These are phyloP conservation scores for Chaetomiaceae sp. DNA, from an alignment of 2,329 filamentous ascomycete species.

Conservation along the genomic window DNA sequence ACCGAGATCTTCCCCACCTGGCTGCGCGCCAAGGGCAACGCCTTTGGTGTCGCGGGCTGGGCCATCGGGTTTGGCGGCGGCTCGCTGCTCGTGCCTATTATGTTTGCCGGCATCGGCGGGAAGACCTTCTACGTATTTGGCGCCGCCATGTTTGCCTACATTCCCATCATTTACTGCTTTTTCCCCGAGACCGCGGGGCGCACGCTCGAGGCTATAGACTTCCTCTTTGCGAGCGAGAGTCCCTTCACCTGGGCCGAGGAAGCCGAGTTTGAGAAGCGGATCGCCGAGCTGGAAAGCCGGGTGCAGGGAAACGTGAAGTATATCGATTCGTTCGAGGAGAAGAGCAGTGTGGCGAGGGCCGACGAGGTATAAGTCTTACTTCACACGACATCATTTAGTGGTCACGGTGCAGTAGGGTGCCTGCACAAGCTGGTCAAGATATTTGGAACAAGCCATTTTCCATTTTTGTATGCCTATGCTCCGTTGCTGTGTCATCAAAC, in stretches of 20 bases:
- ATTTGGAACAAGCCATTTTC: no score
- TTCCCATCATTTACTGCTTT: slow-evolving; percentile 65
- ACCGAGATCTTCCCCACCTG: slow-evolving; percentile 69
- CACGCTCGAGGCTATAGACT: slow-evolving; percentile 68
- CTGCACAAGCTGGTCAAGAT: no score
- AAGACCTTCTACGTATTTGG: slow-evolving; percentile 72
- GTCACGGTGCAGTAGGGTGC: no score
- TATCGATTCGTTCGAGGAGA: no score
- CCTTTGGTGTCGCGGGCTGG: slow-evolving; percentile 72
- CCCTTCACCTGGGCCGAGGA: neutral
- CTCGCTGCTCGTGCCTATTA: slow-evolving; percentile 48
- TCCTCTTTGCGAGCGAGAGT: neutral
- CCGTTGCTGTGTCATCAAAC: no score
- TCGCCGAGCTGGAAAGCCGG: no score
- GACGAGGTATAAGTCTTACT: no score
- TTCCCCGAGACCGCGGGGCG: slow-evolving; percentile 71
- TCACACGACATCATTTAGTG: no score
- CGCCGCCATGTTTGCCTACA: slow-evolving; percentile 57
- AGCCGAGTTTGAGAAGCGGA: neutral
- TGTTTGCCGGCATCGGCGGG: slow-evolving; percentile 58
- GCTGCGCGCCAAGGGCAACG: slow-evolving; percentile 66
- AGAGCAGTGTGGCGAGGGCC: no score
- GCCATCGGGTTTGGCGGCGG: slow-evolving; percentile 55
- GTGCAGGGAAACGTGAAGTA: no score
- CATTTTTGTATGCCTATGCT: no score